Conservation (phyloP, 2,329 filamentous ascomycete species). For the Monilinia fructicola region DNA sequence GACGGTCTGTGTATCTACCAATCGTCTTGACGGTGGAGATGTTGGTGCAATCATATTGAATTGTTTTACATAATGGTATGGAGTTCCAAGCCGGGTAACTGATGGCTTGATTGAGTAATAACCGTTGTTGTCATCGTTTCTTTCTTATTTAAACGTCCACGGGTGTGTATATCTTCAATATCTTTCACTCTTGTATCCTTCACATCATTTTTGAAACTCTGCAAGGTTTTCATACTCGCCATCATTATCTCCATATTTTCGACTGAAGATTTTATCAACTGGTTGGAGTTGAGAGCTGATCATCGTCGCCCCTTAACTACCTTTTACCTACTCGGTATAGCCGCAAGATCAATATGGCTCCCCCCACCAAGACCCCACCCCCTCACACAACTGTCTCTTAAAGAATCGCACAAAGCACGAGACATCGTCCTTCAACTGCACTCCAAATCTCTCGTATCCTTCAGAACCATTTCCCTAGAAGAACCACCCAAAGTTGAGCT, state of each 20-base stretch:
- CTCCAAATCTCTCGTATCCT: constrained; percentile 50
- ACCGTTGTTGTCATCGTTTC: not conserved
- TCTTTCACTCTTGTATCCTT: not conserved
- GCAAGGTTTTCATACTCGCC: not conserved
- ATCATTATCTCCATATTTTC: not conserved
- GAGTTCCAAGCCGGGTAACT: not conserved
- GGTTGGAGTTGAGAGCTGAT: not conserved
- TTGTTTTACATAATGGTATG: constrained; percentile 1
- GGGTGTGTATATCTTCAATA: too few relatives aligned
- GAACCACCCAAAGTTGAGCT: constrained; percentile 55
- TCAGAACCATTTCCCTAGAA: constrained; percentile 58
- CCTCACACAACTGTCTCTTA: constrained; percentile 47
- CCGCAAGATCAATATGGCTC: not conserved
- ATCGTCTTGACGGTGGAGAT: not conserved
- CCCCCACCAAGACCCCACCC: constrained; percentile 42
- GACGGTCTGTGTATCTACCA: not conserved
- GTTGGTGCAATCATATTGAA: not conserved
- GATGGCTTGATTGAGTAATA: not conserved
- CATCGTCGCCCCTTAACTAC: not conserved
- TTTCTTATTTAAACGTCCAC: not conserved
- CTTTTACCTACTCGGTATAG: not conserved
- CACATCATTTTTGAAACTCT: not conserved
- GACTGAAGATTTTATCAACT: not conserved
- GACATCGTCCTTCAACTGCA: constrained; percentile 50
- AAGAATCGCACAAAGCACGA: constrained; percentile 54